Evolutionary conservation across 805 yeast genomes (phyloP), one percentile per base, ranked within the genome.

Genomic region (Zygosaccharomyces siamensis): DNA sequence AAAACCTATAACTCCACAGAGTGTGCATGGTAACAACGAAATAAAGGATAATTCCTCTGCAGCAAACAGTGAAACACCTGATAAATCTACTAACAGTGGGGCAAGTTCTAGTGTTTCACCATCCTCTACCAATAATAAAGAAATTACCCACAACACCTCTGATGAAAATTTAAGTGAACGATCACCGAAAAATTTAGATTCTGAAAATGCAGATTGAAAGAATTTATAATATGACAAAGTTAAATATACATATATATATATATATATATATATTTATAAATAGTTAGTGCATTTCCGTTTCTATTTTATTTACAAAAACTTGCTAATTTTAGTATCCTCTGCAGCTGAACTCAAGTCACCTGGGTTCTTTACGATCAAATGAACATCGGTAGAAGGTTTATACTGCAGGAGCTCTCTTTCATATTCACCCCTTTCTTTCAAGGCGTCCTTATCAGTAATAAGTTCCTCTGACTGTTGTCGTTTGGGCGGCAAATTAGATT

Each of bases 281-380:
- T 18, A 18, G 20, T 18, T 18, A 18, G 5, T 33, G 20, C 20
- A 33, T 33, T n/a, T 33, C 38, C 30, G 14, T 24, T 33, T 24
- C 24, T 21, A 30, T 20, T 30, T 28, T 38, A 10, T 12, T 31
- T 54, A 73, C 44, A 73, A 55, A 48, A 73, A 73, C 50, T 63
- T 69, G 8, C 64, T 54, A 1, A 72, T 63, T 38, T 61, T 61
- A 5, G 69, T 69, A n/a, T 63, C 68, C 44, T 63, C 65, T 2
- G 75, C 75, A 5, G 70, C 68, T 6, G 62, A 66, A 7, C 60
- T 63, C 26, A 69, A 60, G 12, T 70, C 74, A 12, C 76, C 76
- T 2, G 76, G 73, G 2, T 50, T 62, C 31, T 69, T 72, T 14
- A 71, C 71, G 11, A 72, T 64, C 4, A 69, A 50, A 49, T 72